These are phyloP conservation scores for Diaporthe vaccinii DNA, from an alignment of 2,329 filamentous ascomycete species.

Conservation along the genomic window DNA sequence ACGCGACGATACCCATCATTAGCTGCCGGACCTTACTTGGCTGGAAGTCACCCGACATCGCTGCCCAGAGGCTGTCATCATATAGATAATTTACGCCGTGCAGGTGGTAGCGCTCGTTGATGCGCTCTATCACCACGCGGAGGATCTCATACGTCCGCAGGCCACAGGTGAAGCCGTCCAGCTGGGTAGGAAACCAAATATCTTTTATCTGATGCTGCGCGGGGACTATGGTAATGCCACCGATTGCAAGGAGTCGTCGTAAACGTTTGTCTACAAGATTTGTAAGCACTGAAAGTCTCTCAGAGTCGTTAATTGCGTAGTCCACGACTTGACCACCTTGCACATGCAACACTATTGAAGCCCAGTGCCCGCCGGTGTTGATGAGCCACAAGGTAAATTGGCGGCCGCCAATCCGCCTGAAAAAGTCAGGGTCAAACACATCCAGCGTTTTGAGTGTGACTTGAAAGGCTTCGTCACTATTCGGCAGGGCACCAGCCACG, in stretches of 20 bases:
- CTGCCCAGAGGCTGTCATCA: constrained; percentile 1
- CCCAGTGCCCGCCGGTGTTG: not conserved
- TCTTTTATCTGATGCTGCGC: not conserved
- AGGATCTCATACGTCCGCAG: constrained; percentile 4
- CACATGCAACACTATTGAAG: not conserved
- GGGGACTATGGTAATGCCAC: not conserved
- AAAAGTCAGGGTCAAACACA: constrained; percentile 21
- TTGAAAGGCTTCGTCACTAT: not conserved
- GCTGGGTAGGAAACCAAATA: not conserved
- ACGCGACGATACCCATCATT: constrained; percentile 8
- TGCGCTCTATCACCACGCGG: constrained; percentile 5
- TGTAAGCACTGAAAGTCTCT: not conserved
- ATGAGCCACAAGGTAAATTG: constrained; percentile 2
- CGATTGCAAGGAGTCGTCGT: not conserved
- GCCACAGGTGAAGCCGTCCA: not conserved
- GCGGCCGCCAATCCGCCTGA: not conserved
- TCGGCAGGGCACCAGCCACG: not conserved
- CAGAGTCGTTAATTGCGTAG: constrained; percentile 8
- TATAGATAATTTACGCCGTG: constrained; percentile 4
- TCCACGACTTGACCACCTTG: not conserved
- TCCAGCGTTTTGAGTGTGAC: constrained; percentile 8
- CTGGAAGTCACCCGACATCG: constrained; percentile 23
- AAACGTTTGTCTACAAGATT: not conserved
- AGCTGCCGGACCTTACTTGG: constrained; percentile 10
- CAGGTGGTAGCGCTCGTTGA: constrained; percentile 10